Evolutionary conservation across 495 filamentous ascomycete genomes (phyloP).

Genomic region (Podospora bellae-mahoneyi): DNA sequence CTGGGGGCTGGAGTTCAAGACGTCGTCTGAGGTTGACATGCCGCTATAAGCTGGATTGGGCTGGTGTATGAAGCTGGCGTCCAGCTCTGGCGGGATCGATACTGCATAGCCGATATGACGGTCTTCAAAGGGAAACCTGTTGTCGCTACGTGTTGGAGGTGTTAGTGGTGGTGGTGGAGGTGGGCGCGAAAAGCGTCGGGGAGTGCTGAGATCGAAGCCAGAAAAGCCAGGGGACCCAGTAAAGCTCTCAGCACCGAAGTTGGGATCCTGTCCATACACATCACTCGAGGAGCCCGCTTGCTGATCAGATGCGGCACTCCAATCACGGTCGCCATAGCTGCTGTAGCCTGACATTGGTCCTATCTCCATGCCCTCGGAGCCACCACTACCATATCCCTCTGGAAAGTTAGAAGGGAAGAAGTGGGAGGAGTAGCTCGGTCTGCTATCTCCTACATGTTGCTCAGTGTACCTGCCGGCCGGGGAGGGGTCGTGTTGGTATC

Average conservation of each 20-base stretch:
- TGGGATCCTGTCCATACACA: not conserved
- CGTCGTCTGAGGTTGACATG: slow-evolving; percentile 30
- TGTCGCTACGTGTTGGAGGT: slow-evolving; percentile 33
- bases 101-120: slow-evolving; percentile 38
- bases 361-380: slow-evolving; percentile 22
- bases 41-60: slow-evolving; percentile 40
- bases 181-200: slow-evolving; percentile 33
- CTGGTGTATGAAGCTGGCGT: slow-evolving; percentile 40
- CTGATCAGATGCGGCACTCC: not conserved
- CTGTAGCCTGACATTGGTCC: slow-evolving; percentile 16
- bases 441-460: slow-evolving; percentile 8
- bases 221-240: not conserved
- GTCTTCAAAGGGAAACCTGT: slow-evolving; percentile 37
- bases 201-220: slow-evolving; percentile 19
- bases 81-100: slow-evolving; percentile 37
- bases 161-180: slow-evolving; percentile 42
- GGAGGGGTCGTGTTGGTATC: slow-evolving; percentile 23
- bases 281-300: not conserved
- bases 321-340: slow-evolving; percentile 8
- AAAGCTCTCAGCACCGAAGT: not conserved
- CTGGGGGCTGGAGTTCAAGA: slow-evolving; percentile 27
- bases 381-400: slow-evolving; percentile 15
- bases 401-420: slow-evolving; percentile 11
- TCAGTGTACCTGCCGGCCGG: slow-evolving; percentile 2
- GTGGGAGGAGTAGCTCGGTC: slow-evolving; percentile 15